A percentile compares a stretch with the other conserved stretches of the same genome.
Conservation (phyloP, 225 moss, liverwort and hornwort species). For the Climacium dendroides region DNA sequence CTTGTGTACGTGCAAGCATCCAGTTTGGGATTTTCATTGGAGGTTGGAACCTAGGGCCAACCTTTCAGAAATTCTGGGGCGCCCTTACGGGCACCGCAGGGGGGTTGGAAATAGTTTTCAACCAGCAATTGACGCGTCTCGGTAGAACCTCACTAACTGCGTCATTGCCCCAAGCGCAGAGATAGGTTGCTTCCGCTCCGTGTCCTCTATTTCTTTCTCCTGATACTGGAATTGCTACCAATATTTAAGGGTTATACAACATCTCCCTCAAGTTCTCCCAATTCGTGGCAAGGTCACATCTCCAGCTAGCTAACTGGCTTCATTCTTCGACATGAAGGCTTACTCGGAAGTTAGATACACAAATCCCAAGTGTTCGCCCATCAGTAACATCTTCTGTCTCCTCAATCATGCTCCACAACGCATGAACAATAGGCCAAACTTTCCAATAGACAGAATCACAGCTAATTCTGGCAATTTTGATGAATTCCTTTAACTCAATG, state of each 20-base stretch:
- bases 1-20: neutral
- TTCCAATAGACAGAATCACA: neutral
- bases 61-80: constrained; percentile 75
- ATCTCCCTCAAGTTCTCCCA: neutral
- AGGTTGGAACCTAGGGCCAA: constrained; percentile 13
- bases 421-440: neutral
- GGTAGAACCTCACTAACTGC: constrained; percentile 49
- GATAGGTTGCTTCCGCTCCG: rapidly evolving
- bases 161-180: constrained; percentile 63
- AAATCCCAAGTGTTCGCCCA: neutral
- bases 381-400: neutral
- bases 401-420: neutral
- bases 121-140: constrained; percentile 75
- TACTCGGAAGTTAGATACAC: no score
- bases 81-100: constrained; percentile 43
- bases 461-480: neutral
- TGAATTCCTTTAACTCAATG: neutral
- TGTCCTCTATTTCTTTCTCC: neutral
- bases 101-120: constrained; percentile 78
- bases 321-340: neutral
- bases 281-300: neutral
- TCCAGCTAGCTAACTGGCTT: neutral
- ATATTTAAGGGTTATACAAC: neutral
- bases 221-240: neutral
- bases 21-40: neutral